A percentile compares a stretch with the other conserved stretches of the same genome.
These are phyloP conservation scores for Parasarocladium wereldwijsianum DNA, from an alignment of 2,329 filamentous ascomycete species.

Conservation along the genomic window DNA sequence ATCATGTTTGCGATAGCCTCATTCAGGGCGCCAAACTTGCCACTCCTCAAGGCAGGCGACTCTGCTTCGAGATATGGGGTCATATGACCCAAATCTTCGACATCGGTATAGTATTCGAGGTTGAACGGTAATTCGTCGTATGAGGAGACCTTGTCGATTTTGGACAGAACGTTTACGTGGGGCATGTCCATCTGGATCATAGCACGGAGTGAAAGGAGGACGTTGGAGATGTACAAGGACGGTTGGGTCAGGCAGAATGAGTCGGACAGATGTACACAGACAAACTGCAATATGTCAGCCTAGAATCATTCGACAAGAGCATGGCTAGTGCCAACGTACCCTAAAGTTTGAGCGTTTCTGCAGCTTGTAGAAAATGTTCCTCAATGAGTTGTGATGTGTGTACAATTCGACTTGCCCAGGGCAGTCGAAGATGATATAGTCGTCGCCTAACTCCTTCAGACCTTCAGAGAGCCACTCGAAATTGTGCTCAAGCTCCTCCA, in stretches of 20 bases:
- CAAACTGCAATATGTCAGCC: conserved; percentile 46
- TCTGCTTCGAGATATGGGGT: conserved; percentile 70
- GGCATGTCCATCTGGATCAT: conserved; percentile 99
- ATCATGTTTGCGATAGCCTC: conserved; percentile 76
- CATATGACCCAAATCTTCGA: conserved; percentile 79
- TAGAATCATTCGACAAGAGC: background rate
- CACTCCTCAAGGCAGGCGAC: conserved; percentile 49
- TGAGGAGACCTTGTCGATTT: conserved; percentile 83
- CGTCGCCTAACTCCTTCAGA: conserved; percentile 66
- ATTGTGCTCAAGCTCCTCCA: conserved; percentile 91
- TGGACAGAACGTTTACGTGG: conserved; percentile 89
- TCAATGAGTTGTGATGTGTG: conserved; percentile 81
- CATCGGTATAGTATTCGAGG: conserved; percentile 93
- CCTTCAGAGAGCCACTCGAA: conserved; percentile 81
- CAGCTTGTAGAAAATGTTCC: conserved; percentile 81
- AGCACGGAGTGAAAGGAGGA: conserved; percentile 81
- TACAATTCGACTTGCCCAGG: conserved; percentile 95
- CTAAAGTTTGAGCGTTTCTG: conserved; percentile 90
- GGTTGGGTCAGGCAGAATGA: conserved; percentile 87
- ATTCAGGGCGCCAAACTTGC: conserved; percentile 75
- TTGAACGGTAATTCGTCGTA: conserved; percentile 88
- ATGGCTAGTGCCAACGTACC: conserved; percentile 35
- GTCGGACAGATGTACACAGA: conserved; percentile 86
- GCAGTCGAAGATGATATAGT: conserved; percentile 92
- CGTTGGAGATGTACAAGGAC: conserved; percentile 85